Base-by-base conservation (phyloP, 176 grass and related monocot genomes). In the Thalia dealbata region DNA sequence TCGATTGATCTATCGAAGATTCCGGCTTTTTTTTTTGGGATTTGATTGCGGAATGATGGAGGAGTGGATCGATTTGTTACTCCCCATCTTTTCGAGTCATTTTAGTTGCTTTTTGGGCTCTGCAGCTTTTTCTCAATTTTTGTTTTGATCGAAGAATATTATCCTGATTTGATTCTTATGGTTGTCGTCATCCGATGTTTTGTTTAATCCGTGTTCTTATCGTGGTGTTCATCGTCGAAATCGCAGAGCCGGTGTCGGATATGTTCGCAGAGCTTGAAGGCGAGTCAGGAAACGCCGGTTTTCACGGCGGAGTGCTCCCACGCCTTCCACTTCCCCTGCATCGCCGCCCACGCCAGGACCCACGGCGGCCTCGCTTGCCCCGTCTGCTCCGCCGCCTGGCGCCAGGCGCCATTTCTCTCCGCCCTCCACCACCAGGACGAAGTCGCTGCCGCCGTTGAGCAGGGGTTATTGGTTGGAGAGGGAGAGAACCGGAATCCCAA, bases 291-390 rank as follows among this genome's bases (percentile, higher is more conserved):
- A 32, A 67, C 82, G 55, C 89, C 90, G 15, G 90, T 99, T 52
- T 99, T 99, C 87, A 99, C 95, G 56, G 95, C 90, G 32, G 90
- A 99, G 78, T 99, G 95, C 76, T 89, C 90, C 16, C 95, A 99
- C 75, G 38, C 81, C 18, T 99, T 99, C 85, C 95, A 99, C 80
- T 93, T 99, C 67, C 85, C 90, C 51, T 99, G 95, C 83, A 93
- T 99, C 78, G 75, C 87, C 3, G 67, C 73, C 19, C 82, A 88
- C 74, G 86, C 85, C 12, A 85, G 79, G 54, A 75, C 80, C 51
- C 59, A 86, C 21, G 68, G 72, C 78, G 27, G 76, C 7, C 90
- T 93, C 67, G 60, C 35, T 42, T 99, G 95, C 81, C 95, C 95
- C 35, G 85, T 93, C 16, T 99, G 95, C 83, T 82, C 95, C 29